phyloP scores from a whole-genome alignment of 1,284 basidiomycete genomes.

The Neotropicomus parvogracilis region DNA sequence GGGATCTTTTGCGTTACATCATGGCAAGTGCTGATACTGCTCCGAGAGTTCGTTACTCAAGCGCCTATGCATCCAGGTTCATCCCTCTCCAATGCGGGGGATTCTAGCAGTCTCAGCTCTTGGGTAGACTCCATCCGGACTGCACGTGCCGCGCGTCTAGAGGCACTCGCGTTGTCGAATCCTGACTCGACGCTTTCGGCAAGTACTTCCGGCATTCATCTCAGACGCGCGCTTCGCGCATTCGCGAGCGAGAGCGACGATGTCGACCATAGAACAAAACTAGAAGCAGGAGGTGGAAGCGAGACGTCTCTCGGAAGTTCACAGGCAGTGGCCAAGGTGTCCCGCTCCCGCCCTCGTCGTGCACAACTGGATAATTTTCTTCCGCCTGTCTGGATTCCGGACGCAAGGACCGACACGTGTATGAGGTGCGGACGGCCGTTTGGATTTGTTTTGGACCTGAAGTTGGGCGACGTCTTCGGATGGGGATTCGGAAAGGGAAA shows the following conservation, averaged over 20 bases:
- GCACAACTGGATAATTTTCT: conserved; percentile 74
- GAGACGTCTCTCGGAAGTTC: conserved; percentile 8
- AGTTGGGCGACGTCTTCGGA: conserved; percentile 27
- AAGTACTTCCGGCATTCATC: conserved; percentile 68
- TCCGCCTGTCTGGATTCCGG: conserved; percentile 90
- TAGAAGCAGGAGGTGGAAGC: conserved; percentile 22
- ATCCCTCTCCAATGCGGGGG: conserved; percentile 1
- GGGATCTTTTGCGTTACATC: conserved; percentile 73
- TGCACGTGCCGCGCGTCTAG: conserved; percentile 69
- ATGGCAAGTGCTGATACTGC: conserved; percentile 40
- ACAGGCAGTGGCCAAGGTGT: background rate
- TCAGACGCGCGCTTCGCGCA: conserved; percentile 68
- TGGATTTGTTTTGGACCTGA: conserved; percentile 51
- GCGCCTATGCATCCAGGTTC: conserved; percentile 1
- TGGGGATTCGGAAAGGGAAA: conserved; percentile 26
- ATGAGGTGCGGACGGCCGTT: conserved; percentile 80
- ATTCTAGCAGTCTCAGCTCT: conserved; percentile 15
- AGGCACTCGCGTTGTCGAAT: conserved; percentile 61
- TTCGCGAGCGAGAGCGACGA: conserved; percentile 39
- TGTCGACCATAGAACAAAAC: conserved; percentile 8
- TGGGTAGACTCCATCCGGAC: conserved; percentile 71
- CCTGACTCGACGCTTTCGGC: conserved; percentile 78
- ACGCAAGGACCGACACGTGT: conserved; percentile 75
- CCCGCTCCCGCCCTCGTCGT: conserved; percentile 18
- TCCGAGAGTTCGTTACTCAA: background rate